Evolutionary conservation across 257 asterid species (phyloP).

Genomic region (Salvia splendens): DNA sequence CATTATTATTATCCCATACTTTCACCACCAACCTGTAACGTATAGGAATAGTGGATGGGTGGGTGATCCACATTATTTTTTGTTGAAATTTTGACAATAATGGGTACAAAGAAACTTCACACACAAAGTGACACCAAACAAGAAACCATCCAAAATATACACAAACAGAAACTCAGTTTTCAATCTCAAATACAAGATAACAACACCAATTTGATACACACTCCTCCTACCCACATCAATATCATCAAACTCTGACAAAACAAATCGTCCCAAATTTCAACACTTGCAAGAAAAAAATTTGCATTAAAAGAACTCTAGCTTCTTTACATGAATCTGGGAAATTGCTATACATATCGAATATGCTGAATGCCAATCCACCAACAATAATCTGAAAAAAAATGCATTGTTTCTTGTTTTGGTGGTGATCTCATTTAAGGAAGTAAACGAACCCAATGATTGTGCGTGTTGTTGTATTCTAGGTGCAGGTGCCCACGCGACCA

Average conservation of each 20-base stretch:
- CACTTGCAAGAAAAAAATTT: constrained; percentile 13
- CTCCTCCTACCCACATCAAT: constrained; percentile 23
- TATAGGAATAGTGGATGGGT: constrained; percentile 28
- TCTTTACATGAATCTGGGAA: constrained; percentile 46
- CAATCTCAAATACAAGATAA: constrained; percentile 29
- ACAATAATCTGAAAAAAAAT: constrained; percentile 23
- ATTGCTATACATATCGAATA: constrained; percentile 49
- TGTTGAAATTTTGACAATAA: constrained; percentile 26
- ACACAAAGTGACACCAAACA: constrained; percentile 30
- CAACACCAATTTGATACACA: constrained; percentile 32
- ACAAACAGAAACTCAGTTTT: constrained; percentile 44
- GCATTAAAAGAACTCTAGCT: constrained; percentile 42
- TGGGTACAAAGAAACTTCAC: constrained; percentile 13
- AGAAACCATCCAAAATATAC: constrained; percentile 38
- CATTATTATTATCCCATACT: too few relatives aligned
- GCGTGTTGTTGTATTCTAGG: too few relatives aligned
- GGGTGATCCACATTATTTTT: constrained; percentile 17
- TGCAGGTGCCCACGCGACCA: too few relatives aligned
- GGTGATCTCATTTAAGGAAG: constrained; percentile 43
- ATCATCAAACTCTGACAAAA: constrained; percentile 40
- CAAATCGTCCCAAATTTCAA: constrained; percentile 3
- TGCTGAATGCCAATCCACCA: constrained; percentile 33
- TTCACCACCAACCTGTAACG: neutral
- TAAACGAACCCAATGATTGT: constrained; percentile 79
- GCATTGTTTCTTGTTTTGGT: constrained; percentile 37